Conservation (phyloP, 2,329 filamentous ascomycete genomes). For the Aspergillus ibericus region DNA sequence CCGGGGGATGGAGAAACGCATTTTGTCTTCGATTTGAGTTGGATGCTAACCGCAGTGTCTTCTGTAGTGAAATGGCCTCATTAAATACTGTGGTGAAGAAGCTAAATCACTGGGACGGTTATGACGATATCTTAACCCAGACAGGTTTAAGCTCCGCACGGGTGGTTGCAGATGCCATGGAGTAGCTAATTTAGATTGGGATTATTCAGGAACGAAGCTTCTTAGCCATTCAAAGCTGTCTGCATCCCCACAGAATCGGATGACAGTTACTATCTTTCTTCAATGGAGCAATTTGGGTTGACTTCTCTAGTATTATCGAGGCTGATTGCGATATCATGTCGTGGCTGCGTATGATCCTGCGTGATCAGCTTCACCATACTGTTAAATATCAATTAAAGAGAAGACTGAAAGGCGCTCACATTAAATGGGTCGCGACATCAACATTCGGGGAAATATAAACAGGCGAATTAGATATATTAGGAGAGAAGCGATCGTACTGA, state of each 20-base stretch:
- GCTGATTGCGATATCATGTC: too few relatives aligned
- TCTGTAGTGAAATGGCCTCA: not conserved
- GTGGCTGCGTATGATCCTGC: not conserved
- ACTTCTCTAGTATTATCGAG: too few relatives aligned
- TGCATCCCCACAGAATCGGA: not conserved
- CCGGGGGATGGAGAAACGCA: not conserved
- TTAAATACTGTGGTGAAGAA: not conserved
- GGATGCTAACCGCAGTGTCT: not conserved
- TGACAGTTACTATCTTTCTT: not conserved
- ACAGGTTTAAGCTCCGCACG: constrained; percentile 1
- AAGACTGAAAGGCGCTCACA: too few relatives aligned
- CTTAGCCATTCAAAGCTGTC: not conserved
- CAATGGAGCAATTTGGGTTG: not conserved
- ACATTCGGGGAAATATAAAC: too few relatives aligned
- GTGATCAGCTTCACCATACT: not conserved
- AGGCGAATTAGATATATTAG: too few relatives aligned
- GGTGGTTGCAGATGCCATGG: not conserved
- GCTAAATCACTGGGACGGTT: not conserved
- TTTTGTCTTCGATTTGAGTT: not conserved
- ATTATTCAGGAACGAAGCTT: not conserved
- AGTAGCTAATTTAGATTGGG: not conserved
- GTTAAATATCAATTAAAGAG: too few relatives aligned
- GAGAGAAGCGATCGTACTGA: too few relatives aligned
- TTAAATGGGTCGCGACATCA: too few relatives aligned
- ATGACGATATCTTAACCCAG: not conserved